Conservation (phyloP, 2,329 filamentous ascomycete genomes). For the Diaporthe sp. region DNA sequence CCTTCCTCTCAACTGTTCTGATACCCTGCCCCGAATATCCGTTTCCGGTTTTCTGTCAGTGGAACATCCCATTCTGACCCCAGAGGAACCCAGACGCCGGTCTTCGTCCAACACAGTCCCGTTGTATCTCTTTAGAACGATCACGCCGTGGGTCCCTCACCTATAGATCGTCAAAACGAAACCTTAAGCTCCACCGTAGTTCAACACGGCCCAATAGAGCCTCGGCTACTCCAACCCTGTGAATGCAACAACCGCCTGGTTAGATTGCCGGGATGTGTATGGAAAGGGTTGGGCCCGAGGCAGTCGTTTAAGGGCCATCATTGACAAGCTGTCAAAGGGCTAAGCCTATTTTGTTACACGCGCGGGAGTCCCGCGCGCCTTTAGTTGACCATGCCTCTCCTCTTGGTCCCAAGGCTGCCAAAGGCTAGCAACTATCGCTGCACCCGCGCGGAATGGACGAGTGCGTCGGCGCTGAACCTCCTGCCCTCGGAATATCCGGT, state of each 20-base stretch:
- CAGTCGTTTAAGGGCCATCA: neutral
- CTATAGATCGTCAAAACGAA: neutral
- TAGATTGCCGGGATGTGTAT: neutral
- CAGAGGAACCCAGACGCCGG: neutral
- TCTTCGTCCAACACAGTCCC: neutral
- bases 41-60: neutral
- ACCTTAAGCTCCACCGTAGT: neutral
- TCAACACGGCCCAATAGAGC: neutral
- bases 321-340: neutral
- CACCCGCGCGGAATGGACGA: neutral
- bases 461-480: neutral
- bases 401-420: no score
- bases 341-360: neutral
- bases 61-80: neutral
- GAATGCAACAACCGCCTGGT: neutral
- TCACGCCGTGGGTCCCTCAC: neutral
- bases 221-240: neutral
- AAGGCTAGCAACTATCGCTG: neutral
- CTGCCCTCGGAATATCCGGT: neutral
- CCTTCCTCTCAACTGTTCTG: neutral
- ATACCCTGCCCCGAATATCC: no score
- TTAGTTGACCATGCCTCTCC: no score
- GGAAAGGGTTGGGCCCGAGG: neutral
- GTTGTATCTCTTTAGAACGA: neutral
- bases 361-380: neutral